Percentiles rank a stretch among this genome's conserved stretches.
phyloP scores from a whole-genome alignment of 768 basidiomycete genomes.

The Stropharia rugosoannulata region DNA sequence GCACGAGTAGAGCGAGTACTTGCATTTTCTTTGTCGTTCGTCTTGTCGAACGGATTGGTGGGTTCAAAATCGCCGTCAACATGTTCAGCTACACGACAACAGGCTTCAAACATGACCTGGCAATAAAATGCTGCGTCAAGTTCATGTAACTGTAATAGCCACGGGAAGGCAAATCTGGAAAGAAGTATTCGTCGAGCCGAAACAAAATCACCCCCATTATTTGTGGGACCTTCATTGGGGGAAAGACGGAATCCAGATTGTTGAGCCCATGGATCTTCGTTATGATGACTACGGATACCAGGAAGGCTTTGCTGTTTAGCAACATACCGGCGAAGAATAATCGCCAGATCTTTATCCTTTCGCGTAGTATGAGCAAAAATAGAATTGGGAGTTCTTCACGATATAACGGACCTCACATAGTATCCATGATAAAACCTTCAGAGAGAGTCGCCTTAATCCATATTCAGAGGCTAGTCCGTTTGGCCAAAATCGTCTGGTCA shows the following conservation, averaged over 20 bases:
- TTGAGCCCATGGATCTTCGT: slow-evolving; percentile 57
- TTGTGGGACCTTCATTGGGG: slow-evolving; percentile 34
- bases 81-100: slow-evolving; percentile 41
- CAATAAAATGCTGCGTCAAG: slow-evolving; percentile 56
- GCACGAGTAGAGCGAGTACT: background rate
- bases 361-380: background rate
- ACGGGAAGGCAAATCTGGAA: slow-evolving; percentile 56
- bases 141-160: slow-evolving; percentile 71
- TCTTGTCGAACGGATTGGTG: background rate
- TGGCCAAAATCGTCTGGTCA: slow-evolving; percentile 74
- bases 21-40: background rate
- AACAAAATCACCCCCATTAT: slow-evolving; percentile 73
- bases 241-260: slow-evolving; percentile 33
- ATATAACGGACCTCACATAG: slow-evolving; percentile 57
- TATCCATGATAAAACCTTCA: slow-evolving; percentile 66
- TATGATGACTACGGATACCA: slow-evolving; percentile 52
- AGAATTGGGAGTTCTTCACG: background rate
- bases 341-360: slow-evolving; percentile 67
- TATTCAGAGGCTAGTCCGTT: slow-evolving; percentile 73
- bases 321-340: slow-evolving; percentile 67
- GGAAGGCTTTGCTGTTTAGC: slow-evolving; percentile 58
- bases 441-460: slow-evolving; percentile 59
- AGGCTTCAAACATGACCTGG: slow-evolving; percentile 50
- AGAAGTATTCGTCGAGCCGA: slow-evolving; percentile 55
- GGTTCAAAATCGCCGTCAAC: background rate